Percentiles rank a stretch among this genome's conserved stretches.
Conservation (phyloP, 139 green algal species). For the Chlamydomonas eustigma region DNA sequence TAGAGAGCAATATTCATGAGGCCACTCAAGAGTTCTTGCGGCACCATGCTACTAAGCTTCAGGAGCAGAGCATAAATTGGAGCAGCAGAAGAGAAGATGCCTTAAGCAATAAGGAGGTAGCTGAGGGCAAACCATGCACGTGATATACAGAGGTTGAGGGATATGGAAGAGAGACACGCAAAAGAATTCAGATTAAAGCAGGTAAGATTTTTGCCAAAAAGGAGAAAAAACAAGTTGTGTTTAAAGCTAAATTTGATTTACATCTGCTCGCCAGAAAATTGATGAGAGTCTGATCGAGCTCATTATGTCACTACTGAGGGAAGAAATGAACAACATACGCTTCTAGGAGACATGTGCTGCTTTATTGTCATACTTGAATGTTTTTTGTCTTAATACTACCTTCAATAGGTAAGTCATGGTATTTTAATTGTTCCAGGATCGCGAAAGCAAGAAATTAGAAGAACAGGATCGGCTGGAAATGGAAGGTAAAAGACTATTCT, state of each 20-base stretch:
- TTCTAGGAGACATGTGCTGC: no score
- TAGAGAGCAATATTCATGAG: constrained; percentile 26
- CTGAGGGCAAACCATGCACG: not conserved
- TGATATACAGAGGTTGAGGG: constrained; percentile 11
- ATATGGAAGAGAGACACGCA: constrained; percentile 17
- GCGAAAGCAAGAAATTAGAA: constrained; percentile 19
- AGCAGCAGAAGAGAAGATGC: constrained; percentile 20
- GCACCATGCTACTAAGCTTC: constrained; percentile 5
- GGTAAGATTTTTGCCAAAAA: no score
- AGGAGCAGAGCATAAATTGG: constrained; percentile 38
- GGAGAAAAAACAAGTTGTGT: no score
- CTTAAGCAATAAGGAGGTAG: constrained; percentile 21
- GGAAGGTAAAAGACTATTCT: constrained; percentile 5
- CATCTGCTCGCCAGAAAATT: no score
- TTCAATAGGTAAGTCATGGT: no score
- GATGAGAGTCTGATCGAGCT: no score
- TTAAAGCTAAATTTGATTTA: no score
- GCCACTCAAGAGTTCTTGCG: constrained; percentile 22
- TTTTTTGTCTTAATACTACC: no score
- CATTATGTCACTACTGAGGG: no score
- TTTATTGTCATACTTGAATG: no score
- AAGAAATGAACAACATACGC: no score
- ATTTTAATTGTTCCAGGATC: constrained; percentile 15
- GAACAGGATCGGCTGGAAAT: constrained; percentile 25
- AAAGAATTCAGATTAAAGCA: constrained; percentile 17